Evolutionary conservation across 768 basidiomycete species (phyloP).

Genomic region (Sporobolomyces roseus): DNA sequence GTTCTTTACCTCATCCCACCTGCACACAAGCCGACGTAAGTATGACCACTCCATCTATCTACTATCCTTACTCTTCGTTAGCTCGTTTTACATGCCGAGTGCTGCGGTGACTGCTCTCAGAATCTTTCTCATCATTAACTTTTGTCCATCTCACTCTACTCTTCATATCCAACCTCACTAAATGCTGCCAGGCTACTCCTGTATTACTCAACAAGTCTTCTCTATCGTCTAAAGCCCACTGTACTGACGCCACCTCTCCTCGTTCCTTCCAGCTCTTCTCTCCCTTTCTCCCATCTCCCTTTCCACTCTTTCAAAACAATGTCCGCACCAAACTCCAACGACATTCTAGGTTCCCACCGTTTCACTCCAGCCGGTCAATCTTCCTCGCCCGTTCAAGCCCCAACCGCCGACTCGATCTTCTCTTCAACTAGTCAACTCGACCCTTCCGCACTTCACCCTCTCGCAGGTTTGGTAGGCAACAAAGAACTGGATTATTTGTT

Average conservation of each 20-base stretch:
- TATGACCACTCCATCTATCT: too few species aligned
- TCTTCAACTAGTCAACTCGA: constrained; percentile 75
- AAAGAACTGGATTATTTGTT: constrained; percentile 76
- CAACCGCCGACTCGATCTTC: constrained; percentile 82
- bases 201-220: too few species aligned
- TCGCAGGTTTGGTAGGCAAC: constrained; percentile 86
- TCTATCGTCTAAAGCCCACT: too few species aligned
- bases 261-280: not conserved
- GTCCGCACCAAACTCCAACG: constrained; percentile 24
- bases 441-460: constrained; percentile 85
- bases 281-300: not conserved
- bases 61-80: too few species aligned
- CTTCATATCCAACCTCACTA: too few species aligned
- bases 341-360: constrained; percentile 40
- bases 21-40: too few species aligned
- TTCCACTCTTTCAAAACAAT: not conserved
- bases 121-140: not conserved
- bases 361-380: constrained; percentile 38
- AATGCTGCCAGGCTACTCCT: too few species aligned
- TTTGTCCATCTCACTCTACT: not conserved
- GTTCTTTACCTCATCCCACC: not conserved
- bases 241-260: constrained; percentile 11
- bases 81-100: too few species aligned
- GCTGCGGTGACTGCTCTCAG: too few species aligned
- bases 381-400: constrained; percentile 48